Conservation (phyloP, 139 green algal species). For the Coelastrella sp. region DNA sequence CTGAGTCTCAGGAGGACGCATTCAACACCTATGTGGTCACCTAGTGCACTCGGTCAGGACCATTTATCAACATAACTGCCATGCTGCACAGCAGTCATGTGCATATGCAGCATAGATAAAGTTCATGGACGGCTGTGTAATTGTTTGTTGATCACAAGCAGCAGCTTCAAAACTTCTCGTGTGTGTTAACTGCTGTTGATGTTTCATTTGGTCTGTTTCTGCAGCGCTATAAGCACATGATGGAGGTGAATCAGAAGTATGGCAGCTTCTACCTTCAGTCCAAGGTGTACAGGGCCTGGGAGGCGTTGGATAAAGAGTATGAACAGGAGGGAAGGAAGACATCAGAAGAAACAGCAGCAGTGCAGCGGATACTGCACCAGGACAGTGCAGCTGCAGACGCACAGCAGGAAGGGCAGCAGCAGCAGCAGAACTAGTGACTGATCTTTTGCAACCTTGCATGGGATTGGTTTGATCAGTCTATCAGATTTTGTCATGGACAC, state of each 20-base stretch:
- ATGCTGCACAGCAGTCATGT: neutral
- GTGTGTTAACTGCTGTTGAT: neutral
- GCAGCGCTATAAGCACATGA: constrained; percentile 86
- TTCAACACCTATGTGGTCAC: too few species aligned
- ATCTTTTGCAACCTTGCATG: too few species aligned
- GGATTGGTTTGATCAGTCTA: too few species aligned
- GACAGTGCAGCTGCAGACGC: constrained; percentile 11
- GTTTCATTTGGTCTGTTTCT: neutral
- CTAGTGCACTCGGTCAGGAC: too few species aligned
- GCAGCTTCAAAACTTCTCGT: neutral
- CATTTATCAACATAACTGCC: too few species aligned
- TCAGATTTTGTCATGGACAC: too few species aligned
- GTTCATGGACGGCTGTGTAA: neutral
- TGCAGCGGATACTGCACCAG: constrained; percentile 45
- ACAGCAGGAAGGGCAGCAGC: constrained; percentile 47
- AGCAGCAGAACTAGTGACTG: constrained; percentile 30
- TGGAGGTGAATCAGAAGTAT: constrained; percentile 86
- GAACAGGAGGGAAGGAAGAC: constrained; percentile 44
- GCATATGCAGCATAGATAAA: neutral
- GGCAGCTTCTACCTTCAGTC: constrained; percentile 94
- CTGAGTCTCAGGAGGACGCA: too few species aligned
- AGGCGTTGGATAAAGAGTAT: constrained; percentile 59
- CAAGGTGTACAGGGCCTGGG: constrained; percentile 82
- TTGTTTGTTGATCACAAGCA: neutral
- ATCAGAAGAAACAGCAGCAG: constrained; percentile 32